These are phyloP conservation scores for Boletus tomentosulus DNA, from an alignment of 768 basidiomycete species.

Conservation along the genomic window DNA sequence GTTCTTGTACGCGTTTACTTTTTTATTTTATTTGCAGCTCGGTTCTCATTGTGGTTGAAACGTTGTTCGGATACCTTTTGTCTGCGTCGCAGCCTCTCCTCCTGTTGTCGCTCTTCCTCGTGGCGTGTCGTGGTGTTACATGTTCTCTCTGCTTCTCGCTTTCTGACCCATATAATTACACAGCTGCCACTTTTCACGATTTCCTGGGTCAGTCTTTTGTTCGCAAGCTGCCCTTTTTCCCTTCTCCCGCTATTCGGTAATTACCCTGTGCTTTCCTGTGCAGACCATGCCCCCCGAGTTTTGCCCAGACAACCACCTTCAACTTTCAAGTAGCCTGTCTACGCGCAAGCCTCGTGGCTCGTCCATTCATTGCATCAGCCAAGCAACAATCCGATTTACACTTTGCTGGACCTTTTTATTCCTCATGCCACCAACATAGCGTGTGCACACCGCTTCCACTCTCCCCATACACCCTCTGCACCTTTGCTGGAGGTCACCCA, in stretches of 20 bases:
- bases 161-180: conserved; percentile 29
- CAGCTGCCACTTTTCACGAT: conserved; percentile 26
- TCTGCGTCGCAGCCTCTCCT: conserved; percentile 20
- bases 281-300: conserved; percentile 18
- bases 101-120: conserved; percentile 28
- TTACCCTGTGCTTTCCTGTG: conserved; percentile 23
- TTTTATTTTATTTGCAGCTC: conserved; percentile 34
- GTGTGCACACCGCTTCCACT: conserved; percentile 5
- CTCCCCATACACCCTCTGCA: conserved; percentile 1
- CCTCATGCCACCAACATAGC: conserved; percentile 14
- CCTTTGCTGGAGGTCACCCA: conserved; percentile 9
- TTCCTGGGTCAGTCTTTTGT: conserved; percentile 22
- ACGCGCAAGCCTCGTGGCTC: conserved; percentile 13
- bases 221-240: conserved; percentile 23
- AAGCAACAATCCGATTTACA: conserved; percentile 17
- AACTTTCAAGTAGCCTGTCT: conserved; percentile 20
- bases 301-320: conserved; percentile 13
- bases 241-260: conserved; percentile 28
- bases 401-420: conserved; percentile 21
- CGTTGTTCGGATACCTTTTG: conserved; percentile 34
- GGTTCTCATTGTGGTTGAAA: conserved; percentile 33
- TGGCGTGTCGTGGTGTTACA: conserved; percentile 29
- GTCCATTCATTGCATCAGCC: conserved; percentile 27
- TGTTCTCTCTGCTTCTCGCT: conserved; percentile 25
- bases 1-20: conserved; percentile 33